phyloP scores from a whole-genome alignment of 2,329 filamentous ascomycete species.

The Elsinoe arachidis region DNA sequence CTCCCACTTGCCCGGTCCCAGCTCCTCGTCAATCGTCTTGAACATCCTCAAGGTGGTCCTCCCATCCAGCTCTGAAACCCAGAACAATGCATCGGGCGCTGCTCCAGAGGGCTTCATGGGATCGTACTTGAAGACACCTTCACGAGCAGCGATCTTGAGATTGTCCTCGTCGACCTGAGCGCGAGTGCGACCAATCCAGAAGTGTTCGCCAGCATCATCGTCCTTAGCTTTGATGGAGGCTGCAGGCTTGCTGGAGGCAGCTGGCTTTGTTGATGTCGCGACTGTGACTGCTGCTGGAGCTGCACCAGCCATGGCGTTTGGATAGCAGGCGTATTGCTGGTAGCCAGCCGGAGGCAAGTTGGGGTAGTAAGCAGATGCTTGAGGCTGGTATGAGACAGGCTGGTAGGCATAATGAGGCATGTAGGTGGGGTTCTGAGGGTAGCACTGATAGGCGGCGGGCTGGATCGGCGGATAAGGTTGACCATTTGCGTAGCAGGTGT shows the following conservation, averaged over 20 bases:
- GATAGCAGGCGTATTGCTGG: conserved; percentile 12
- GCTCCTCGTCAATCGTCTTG: conserved; percentile 25
- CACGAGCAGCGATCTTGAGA: conserved; percentile 27
- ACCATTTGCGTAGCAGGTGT: conserved; percentile 7
- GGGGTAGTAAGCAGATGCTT: not conserved
- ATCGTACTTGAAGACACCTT: conserved; percentile 27
- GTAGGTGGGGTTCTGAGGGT: conserved; percentile 1
- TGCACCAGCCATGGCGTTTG: conserved; percentile 4
- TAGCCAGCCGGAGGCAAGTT: not conserved
- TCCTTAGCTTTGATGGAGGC: conserved; percentile 6
- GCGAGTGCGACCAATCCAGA: conserved; percentile 30
- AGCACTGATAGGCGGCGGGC: conserved; percentile 6
- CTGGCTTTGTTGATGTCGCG: conserved; percentile 14
- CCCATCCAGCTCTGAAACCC: conserved; percentile 28
- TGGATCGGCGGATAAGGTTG: not conserved
- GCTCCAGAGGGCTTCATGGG: conserved; percentile 26
- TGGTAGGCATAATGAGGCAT: conserved; percentile 3
- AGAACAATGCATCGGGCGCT: conserved; percentile 28
- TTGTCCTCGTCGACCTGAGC: conserved; percentile 32
- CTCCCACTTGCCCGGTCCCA: conserved; percentile 28
- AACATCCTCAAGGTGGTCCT: conserved; percentile 26
- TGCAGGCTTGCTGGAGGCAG: conserved; percentile 9
- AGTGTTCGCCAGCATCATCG: conserved; percentile 15
- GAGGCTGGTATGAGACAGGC: not conserved
- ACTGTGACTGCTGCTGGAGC: conserved; percentile 9